Base-by-base conservation (phyloP, 2,329 filamentous ascomycete species). In the Neospermospora avenae region DNA sequence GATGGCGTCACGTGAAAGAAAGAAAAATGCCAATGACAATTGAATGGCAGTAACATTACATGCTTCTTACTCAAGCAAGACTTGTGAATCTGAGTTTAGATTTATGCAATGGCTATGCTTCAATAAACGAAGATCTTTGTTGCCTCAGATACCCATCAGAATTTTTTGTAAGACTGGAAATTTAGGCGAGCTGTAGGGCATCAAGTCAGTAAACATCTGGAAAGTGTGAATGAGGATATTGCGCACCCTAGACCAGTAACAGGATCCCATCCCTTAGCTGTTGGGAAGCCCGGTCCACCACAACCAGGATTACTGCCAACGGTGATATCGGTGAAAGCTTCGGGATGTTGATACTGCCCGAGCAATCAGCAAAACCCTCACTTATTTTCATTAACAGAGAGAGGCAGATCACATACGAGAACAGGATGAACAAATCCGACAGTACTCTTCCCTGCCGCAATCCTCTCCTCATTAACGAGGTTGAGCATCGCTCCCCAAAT, bases 361-460 rank as follows among this genome's bases (percentile, higher is more conserved):
- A 61, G 71, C 10, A 16, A 39, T 65, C 37, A 66, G 58, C 20
- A 31, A 1, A 37, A 24, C 8, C 34, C 16, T 31, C 28, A 5
- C 7, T 24, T 24, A 20, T 37, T 2, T 51, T 16, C 39, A 39
- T 7, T n/a, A 20, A 42, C 8, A 41, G 37, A 18, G 37, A 34
- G 1, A 13, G n/a, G 34, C 25, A 34, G 13, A 24, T 46, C 3
- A 62, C 60, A 60, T 64, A 65, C 64, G 13, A 79, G 65, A 44
- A 74, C 71, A 0, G 76, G 77, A 61, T 79, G 77, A n/a, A 79
- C 66, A 55, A 78, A 80, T 1, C 77, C 77, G 13, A 79, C 68
- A 10, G 75, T 67, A 8, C 72, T 68, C 70, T 77, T 78, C 8
- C 76, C 75, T 13, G 67, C 69, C 1, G 69, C 70, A 39, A 78